These are phyloP conservation scores for Oryza brachyantha DNA, from an alignment of 176 grass and related monocot species.

Conservation along the genomic window DNA sequence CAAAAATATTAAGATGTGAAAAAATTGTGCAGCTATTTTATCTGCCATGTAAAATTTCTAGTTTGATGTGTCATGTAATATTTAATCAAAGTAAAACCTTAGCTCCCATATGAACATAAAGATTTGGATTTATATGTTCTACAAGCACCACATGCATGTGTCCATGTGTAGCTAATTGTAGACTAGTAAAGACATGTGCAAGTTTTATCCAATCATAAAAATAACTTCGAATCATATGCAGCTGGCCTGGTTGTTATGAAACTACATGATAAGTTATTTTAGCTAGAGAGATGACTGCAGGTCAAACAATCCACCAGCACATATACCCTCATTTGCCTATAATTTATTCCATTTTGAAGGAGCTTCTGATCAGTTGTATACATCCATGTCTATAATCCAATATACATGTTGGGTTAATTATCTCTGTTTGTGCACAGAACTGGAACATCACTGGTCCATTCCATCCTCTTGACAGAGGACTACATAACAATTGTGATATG, in stretches of 20 bases:
- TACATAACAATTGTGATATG: background rate
- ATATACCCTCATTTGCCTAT: background rate
- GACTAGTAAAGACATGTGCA: background rate
- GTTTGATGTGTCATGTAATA: background rate
- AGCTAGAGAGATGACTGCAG: background rate
- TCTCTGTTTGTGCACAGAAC: background rate
- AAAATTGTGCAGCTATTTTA: no score
- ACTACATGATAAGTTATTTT: background rate
- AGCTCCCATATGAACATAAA: background rate
- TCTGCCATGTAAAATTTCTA: background rate
- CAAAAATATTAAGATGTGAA: no score
- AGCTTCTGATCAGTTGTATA: background rate
- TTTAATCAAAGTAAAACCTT: background rate
- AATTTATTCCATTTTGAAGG: background rate
- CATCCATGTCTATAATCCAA: background rate
- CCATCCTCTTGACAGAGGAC: background rate
- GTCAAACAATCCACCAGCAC: background rate
- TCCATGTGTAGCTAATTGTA: background rate
- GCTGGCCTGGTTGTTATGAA: background rate
- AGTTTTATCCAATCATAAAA: background rate
- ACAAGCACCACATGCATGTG: background rate
- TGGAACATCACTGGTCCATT: background rate
- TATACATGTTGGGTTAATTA: background rate
- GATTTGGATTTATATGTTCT: background rate
- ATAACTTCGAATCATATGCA: background rate